Evolutionary conservation across 1,284 basidiomycete genomes (phyloP), one percentile per base, ranked within the genome.

Genomic region (Phlebopus sp.): DNA sequence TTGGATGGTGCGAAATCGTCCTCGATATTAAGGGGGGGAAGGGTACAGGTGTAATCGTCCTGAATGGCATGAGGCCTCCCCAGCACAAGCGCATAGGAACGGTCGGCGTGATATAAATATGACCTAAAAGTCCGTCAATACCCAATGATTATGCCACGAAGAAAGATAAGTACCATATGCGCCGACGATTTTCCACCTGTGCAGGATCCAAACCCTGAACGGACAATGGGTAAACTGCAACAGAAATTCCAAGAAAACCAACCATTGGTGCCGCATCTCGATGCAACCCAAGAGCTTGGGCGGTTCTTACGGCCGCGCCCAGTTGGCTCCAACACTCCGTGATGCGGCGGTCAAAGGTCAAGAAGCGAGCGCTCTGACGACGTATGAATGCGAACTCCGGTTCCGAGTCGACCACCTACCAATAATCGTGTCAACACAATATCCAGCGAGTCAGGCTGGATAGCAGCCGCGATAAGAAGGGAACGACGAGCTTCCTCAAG

Each of bases 311-410:
- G 34, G 92, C 92, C 1, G 92, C 92, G 40, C 94, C 94, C 10
- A 97, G 75, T 60, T 95, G 90, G 62, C 90, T 93, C 93, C 95
- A 97, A 61, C 92, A 94, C 69, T 97, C 94, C 4, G 90, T 92
- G 56, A 92, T 90, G 46, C 90, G 82, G 35, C 91, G 81, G 61
- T 92, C 87, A 59, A 95, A 86, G 2, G 92, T 92, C 45, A 97
- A 75, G 69, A 96, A 97, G 45, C 95, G 83, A 18, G 92, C 90
- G 53, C 89, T 92, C 91, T 91, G 64, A 1, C 42, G 36, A 44
- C 48, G 40, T 47, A 35, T 59, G 50, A 48, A 57, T 50, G 19
- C 38, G 31, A 42, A 47, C 18, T 13, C 40, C 42, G 13, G 37
- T 42, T 37, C 23, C 27, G n/a, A 29, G 39, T 8, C 2, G 30